Evolutionary conservation across 176 grass and related monocot genomes (phyloP), one percentile per base, ranked within the genome.

Genomic region (Miscanthus lutarioriparius): DNA sequence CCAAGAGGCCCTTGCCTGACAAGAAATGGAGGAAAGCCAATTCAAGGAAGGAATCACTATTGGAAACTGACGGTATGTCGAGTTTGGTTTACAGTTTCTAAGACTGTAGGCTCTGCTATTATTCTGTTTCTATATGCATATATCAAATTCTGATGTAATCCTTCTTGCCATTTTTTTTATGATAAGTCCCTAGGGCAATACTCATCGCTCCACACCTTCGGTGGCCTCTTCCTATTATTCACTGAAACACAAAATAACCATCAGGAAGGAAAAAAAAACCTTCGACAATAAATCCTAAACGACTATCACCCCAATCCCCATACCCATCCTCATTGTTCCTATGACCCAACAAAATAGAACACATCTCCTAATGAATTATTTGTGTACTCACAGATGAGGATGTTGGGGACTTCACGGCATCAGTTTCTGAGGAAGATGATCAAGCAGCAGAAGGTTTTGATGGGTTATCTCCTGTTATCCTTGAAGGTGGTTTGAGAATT

Each of bases 401-500:
- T 88, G 82, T 59, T 23, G 87, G 81, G 65, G 81, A 85, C 23
- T 48, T 51, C 48, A 58, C 8, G 37, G 39, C 51, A 33, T 90
- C 87, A 38, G 78, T 79, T 82, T 85, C 75, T 85, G 89, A 85
- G 44, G 93, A 82, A 8, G 92, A 98, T 83, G 82, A 84, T 76
- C 82, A 86, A 74, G 85, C 75, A 62, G 64, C 67, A 74, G 84
- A 89, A 86, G 79, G 38, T 61, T 77, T 39, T 72, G 73, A 82
- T 81, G 86, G 48, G 15, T 37, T 80, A 32, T 49, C 73, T 43
- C 76, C 83, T 44, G 80, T 83, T 81, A 89, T 93, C 51, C 89
- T 98, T 88, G 96, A 98, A 92, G 96, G 93, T 14, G 93, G 96
- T 81, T 79, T 98, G 25, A 93, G 77, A 84, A 95, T 98, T 76